Percentiles rank a stretch among this genome's conserved stretches.
Evolutionary conservation across 2,329 filamentous ascomycete species (phyloP).

Genomic region (Rachicladosporium sp.): DNA sequence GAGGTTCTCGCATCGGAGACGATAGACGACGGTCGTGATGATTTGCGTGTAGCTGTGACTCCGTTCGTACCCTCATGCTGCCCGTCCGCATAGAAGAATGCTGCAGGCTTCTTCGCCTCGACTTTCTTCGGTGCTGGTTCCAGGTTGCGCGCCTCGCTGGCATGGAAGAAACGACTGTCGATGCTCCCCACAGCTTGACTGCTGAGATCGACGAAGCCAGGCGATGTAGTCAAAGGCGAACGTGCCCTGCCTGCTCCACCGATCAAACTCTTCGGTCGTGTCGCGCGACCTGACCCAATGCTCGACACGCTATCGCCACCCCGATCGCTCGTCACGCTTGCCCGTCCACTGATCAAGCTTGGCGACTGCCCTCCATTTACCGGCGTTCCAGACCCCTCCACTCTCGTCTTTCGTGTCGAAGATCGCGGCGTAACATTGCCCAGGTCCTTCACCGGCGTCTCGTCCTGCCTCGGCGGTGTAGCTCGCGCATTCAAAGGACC

Average conservation of each 20-base stretch:
- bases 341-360: not conserved
- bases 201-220: constrained; percentile 19
- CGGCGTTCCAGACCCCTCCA: constrained; percentile 50
- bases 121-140: constrained; percentile 22
- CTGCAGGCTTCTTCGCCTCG: constrained; percentile 31
- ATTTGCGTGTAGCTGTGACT: not conserved
- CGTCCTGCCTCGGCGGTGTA: constrained; percentile 12
- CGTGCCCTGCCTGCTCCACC: constrained; percentile 14
- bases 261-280: constrained; percentile 2
- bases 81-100: constrained; percentile 41
- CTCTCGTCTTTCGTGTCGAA: constrained; percentile 57
- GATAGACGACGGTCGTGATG: too few species aligned
- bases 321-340: not conserved
- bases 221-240: constrained; percentile 25
- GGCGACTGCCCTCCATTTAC: constrained; percentile 11
- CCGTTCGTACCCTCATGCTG: constrained; percentile 24
- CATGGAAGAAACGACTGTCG: constrained; percentile 77
- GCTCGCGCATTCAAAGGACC: too few species aligned
- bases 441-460: constrained; percentile 39
- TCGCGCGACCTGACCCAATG: not conserved
- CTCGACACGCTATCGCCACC: not conserved
- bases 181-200: constrained; percentile 13
- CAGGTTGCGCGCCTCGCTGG: constrained; percentile 51
- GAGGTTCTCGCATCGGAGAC: too few species aligned
- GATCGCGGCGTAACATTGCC: constrained; percentile 67